Conservation (phyloP, 257 asterid species). For the Anisodus acutangulus region DNA sequence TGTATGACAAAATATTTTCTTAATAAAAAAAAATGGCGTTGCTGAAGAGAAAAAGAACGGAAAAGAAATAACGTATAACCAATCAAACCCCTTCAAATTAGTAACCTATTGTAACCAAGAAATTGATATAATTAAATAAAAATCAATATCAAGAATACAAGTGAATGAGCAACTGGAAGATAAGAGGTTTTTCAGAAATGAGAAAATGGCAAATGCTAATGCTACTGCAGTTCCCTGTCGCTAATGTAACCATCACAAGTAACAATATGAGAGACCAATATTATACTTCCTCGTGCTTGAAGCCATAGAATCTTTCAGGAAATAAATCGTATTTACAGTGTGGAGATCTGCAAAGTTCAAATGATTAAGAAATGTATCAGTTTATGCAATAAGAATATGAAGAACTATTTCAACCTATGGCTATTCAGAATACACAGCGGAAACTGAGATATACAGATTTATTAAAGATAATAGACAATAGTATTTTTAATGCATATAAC, state of each 20-base stretch:
- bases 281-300: not conserved
- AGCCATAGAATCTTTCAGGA: not conserved
- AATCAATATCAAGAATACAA: not conserved
- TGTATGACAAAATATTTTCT: not conserved
- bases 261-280: not conserved
- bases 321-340: not conserved
- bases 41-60: not conserved
- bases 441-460: not conserved
- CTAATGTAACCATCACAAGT: not conserved
- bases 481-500: not conserved
- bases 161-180: not conserved
- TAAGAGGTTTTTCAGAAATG: not conserved
- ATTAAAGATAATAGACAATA: not conserved
- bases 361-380: not conserved
- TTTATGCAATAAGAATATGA: not conserved
- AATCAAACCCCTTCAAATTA: not conserved
- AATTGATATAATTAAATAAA: not conserved
- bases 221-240: not conserved
- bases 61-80: not conserved
- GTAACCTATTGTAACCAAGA: not conserved
- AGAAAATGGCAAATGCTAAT: not conserved
- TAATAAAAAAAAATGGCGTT: not conserved
- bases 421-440: conserved; percentile 6
- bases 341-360: conserved; percentile 2
- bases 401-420: not conserved